Percentiles rank a stretch among this genome's conserved stretches.
phyloP scores from a whole-genome alignment of 2,329 filamentous ascomycete genomes.

The Emericellopsis cladophorae region DNA sequence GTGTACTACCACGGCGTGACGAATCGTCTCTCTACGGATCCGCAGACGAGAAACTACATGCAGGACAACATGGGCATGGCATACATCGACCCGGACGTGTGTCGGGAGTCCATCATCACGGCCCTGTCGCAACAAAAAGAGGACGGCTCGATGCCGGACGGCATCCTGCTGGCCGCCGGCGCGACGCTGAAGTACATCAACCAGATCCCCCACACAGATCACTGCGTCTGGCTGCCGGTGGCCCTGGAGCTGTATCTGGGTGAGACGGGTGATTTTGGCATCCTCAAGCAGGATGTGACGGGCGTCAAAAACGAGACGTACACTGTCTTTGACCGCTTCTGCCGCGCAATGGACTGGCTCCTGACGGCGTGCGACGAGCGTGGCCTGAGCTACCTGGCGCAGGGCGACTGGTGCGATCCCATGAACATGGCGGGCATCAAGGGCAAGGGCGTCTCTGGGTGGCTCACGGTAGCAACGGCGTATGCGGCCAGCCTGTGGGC shows the following conservation, averaged over 20 bases:
- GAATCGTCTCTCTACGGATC: constrained; percentile 44
- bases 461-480: constrained; percentile 42
- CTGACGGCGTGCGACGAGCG: constrained; percentile 35
- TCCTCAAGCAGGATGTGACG: constrained; percentile 30
- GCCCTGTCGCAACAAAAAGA: constrained; percentile 39
- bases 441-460: constrained; percentile 43
- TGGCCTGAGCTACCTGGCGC: constrained; percentile 42
- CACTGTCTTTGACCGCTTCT: constrained; percentile 41
- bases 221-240: constrained; percentile 45
- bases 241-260: constrained; percentile 40
- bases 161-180: constrained; percentile 37
- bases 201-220: constrained; percentile 46
- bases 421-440: constrained; percentile 52
- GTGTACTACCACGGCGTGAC: constrained; percentile 47
- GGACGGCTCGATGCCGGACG: constrained; percentile 44
- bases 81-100: constrained; percentile 36
- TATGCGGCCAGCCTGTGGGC: constrained; percentile 42
- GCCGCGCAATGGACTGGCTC: constrained; percentile 45
- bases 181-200: constrained; percentile 49
- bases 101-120: constrained; percentile 33
- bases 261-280: constrained; percentile 38
- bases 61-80: constrained; percentile 51
- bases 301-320: constrained; percentile 28
- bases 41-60: constrained; percentile 45
- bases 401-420: constrained; percentile 48